Percentiles rank a stretch among this genome's conserved stretches.
Evolutionary conservation across 2,329 filamentous ascomycete species (phyloP).

Genomic region (Ophiosphaerella herpotricha): DNA sequence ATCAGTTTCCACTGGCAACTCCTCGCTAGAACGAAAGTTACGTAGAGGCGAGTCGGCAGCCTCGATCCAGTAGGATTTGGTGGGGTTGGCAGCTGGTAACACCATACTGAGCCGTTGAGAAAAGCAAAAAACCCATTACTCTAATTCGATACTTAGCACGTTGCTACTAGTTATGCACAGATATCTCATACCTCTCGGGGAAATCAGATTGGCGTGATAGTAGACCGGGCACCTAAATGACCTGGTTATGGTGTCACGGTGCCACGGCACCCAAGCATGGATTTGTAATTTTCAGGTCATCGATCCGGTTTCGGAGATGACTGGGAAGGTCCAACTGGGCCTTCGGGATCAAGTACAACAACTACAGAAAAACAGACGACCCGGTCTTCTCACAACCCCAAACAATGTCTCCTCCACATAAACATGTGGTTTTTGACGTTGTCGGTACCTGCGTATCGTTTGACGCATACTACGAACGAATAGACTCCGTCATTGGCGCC

Average conservation of each 20-base stretch:
- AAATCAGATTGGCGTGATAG: too few relatives aligned
- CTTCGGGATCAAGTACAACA: too few relatives aligned
- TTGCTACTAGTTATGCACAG: neutral
- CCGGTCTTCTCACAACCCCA: neutral
- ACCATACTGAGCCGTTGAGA: slow-evolving; percentile 5
- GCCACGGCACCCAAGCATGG: too few relatives aligned
- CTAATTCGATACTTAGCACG: neutral
- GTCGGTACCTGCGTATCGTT: slow-evolving; percentile 18
- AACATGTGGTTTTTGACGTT: slow-evolving; percentile 16
- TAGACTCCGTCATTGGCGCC: slow-evolving; percentile 9
- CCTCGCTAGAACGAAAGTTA: slow-evolving; percentile 11
- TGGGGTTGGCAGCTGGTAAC: slow-evolving; percentile 8
- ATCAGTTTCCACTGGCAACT: slow-evolving; percentile 12
- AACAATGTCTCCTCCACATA: slow-evolving; percentile 5
- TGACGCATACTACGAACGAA: slow-evolving; percentile 14
- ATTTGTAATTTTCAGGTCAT: too few relatives aligned
- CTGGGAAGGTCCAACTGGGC: too few relatives aligned
- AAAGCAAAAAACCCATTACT: neutral
- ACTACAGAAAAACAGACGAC: neutral
- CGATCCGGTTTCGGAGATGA: too few relatives aligned
- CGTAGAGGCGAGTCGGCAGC: slow-evolving; percentile 13
- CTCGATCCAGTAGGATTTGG: slow-evolving; percentile 18
- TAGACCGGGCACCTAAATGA: too few relatives aligned
- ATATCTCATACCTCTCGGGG: too few relatives aligned
- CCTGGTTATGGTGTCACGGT: too few relatives aligned